A percentile compares a stretch with the other conserved stretches of the same genome.
phyloP scores from a whole-genome alignment of 345 rosid genomes.

The Moricandia arvensis region DNA sequence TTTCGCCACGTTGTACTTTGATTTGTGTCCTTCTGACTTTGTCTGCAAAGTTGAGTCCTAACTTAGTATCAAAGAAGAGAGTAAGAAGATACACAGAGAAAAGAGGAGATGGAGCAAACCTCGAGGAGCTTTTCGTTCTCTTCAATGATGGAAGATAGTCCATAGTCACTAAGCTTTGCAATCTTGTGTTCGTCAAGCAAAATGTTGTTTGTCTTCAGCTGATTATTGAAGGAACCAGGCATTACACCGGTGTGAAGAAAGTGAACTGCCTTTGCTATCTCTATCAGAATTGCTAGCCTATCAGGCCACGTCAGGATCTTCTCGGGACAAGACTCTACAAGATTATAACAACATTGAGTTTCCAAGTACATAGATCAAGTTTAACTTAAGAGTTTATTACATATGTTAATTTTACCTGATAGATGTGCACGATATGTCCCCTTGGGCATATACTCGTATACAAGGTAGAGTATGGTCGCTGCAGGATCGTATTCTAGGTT shows the following conservation, averaged over 20 bases:
- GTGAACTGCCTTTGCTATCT: conserved; percentile 92
- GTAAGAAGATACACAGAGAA: neutral
- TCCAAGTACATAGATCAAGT: conserved; percentile 7
- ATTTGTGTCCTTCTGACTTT: conserved; percentile 60
- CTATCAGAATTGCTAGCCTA: conserved; percentile 71
- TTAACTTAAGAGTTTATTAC: neutral
- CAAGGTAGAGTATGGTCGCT: conserved; percentile 57
- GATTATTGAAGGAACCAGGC: conserved; percentile 74
- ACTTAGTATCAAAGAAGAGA: conserved; percentile 12
- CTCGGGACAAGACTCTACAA: conserved; percentile 62
- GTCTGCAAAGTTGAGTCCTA: conserved; percentile 46
- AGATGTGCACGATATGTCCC: conserved; percentile 70
- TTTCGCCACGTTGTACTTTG: conserved; percentile 55
- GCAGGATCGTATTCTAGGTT: conserved; percentile 47
- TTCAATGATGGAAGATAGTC: conserved; percentile 66
- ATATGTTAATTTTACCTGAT: conserved; percentile 55
- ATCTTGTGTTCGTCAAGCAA: conserved; percentile 84
- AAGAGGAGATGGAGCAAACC: conserved; percentile 39
- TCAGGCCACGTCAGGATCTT: conserved; percentile 85
- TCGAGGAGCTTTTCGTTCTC: conserved; percentile 59
- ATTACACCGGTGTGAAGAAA: conserved; percentile 90
- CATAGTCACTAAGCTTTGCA: conserved; percentile 93
- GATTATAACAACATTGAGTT: conserved; percentile 11
- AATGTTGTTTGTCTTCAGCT: conserved; percentile 70
- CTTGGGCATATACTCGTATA: conserved; percentile 65